Percentiles rank a stretch among this genome's conserved stretches.
Evolutionary conservation across 495 filamentous ascomycete species (phyloP).

Genomic region (Gamarada debralockiae): DNA sequence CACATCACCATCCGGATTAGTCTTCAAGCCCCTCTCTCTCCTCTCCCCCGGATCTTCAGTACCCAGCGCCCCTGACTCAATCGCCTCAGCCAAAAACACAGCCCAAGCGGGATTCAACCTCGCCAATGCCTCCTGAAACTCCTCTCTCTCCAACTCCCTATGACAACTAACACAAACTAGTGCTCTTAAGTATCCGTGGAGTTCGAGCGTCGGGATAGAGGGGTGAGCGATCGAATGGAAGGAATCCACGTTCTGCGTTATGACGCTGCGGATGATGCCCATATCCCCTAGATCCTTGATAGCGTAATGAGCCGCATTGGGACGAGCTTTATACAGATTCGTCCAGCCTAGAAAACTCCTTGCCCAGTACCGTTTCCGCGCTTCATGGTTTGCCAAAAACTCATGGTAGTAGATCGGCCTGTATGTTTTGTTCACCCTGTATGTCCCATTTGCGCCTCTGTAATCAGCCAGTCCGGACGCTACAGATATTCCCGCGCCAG

Average conservation of each 20-base stretch:
- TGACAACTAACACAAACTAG: constrained; percentile 78
- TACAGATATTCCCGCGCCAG: constrained; percentile 91
- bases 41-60: constrained; percentile 73
- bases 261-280: constrained; percentile 68
- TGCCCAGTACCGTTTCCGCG: constrained; percentile 94
- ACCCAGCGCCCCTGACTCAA: constrained; percentile 68
- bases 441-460: constrained; percentile 84
- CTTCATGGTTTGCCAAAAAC: constrained; percentile 77
- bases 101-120: constrained; percentile 84
- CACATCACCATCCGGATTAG: constrained; percentile 93
- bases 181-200: constrained; percentile 85
- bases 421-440: constrained; percentile 83
- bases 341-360: constrained; percentile 92
- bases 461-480: constrained; percentile 93
- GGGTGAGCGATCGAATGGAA: constrained; percentile 82
- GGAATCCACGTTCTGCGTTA: constrained; percentile 97
- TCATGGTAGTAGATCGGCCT: constrained; percentile 92
- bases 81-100: constrained; percentile 64
- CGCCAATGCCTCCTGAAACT: constrained; percentile 74
- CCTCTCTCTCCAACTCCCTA: constrained; percentile 58
- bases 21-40: constrained; percentile 63
- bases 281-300: constrained; percentile 64
- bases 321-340: constrained; percentile 67
- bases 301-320: constrained; percentile 78
- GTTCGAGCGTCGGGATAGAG: constrained; percentile 67